Conservation (phyloP, 1,284 basidiomycete species). For the Ustilago esculenta region DNA sequence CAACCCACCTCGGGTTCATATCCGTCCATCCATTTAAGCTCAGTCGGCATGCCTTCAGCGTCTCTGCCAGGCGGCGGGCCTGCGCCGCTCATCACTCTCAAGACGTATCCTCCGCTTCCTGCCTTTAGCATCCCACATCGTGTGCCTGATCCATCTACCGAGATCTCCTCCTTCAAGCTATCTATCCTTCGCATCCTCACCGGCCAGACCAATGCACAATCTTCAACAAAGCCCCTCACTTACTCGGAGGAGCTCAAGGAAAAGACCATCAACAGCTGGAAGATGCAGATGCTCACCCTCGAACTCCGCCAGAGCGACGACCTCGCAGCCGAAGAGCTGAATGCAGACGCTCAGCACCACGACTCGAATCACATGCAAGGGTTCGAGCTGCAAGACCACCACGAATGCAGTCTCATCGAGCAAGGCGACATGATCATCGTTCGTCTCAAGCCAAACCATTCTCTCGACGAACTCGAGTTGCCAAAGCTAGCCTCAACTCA, state of each 20-base stretch:
- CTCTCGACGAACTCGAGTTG: slow-evolving; percentile 54
- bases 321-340: slow-evolving; percentile 33
- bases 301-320: slow-evolving; percentile 60
- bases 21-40: no score
- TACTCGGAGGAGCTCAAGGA: slow-evolving; percentile 63
- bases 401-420: slow-evolving; percentile 64
- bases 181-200: slow-evolving; percentile 61
- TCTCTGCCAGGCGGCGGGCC: slow-evolving; percentile 45
- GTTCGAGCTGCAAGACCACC: slow-evolving; percentile 59
- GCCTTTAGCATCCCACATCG: slow-evolving; percentile 60
- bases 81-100: slow-evolving; percentile 51
- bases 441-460: slow-evolving; percentile 40
- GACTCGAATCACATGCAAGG: slow-evolving; percentile 31
- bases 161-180: slow-evolving; percentile 56
- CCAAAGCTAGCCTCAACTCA: slow-evolving; percentile 50
- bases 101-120: slow-evolving; percentile 57
- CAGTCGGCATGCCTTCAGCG: no score
- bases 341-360: neutral
- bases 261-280: slow-evolving; percentile 63
- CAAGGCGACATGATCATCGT: slow-evolving; percentile 63
- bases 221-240: slow-evolving; percentile 47
- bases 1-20: no score
- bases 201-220: slow-evolving; percentile 47
- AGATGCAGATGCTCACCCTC: slow-evolving; percentile 62
- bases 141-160: slow-evolving; percentile 50